Conservation (phyloP, 768 basidiomycete species). For the Leucosporidium scottii region DNA sequence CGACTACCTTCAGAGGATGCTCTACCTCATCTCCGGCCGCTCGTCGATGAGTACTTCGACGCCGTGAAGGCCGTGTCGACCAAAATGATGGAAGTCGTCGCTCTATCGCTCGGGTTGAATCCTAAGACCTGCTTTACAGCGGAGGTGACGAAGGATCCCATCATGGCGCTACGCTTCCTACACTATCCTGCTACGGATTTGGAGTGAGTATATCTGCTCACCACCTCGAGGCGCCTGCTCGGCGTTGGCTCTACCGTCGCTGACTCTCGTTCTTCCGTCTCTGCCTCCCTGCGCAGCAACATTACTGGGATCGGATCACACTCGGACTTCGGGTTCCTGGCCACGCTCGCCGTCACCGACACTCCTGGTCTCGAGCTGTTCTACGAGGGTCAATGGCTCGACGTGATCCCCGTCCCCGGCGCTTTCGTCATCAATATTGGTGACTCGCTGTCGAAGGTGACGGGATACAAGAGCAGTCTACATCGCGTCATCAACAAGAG, state of each 20-base stretch:
- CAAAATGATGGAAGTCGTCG: neutral
- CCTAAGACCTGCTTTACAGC: neutral
- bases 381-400: neutral
- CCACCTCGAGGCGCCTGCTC: neutral
- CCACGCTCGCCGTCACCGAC: neutral
- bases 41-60: neutral
- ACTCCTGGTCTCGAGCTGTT: neutral
- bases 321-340: neutral
- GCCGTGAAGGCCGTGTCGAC: neutral
- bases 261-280: too few species aligned
- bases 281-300: neutral
- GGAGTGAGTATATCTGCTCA: too few species aligned
- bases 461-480: neutral
- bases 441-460: neutral
- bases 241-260: too few species aligned
- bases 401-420: neutral
- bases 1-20: too few species aligned
- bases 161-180: neutral
- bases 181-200: neutral
- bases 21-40: neutral
- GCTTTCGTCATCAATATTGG: neutral
- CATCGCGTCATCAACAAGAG: neutral
- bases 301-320: neutral
- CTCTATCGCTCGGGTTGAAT: neutral
- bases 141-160: neutral